Evolutionary conservation across 352 stramenopile species (phyloP), one percentile per base, ranked within the genome.

Genomic region (Hyphochytrium catenoides): DNA sequence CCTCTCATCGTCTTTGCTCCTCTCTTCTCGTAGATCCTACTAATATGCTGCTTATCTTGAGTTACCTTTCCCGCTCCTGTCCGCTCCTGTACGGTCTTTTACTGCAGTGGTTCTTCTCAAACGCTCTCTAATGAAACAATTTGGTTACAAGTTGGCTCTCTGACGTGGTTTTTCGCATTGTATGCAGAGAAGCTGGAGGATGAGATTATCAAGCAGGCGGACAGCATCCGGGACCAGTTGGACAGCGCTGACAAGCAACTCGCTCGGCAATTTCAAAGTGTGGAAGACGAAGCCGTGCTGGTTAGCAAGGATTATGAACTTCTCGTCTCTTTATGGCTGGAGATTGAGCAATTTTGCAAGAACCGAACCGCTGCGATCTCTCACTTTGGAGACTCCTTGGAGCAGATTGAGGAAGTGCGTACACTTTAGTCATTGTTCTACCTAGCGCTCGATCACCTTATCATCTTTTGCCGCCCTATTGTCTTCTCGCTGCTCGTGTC

Each of bases 111-210:
- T n/a, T n/a, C n/a, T n/a, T n/a, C n/a, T n/a, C n/a, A n/a, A n/a
- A n/a, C n/a, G n/a, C n/a, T n/a, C n/a, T n/a, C n/a, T n/a, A n/a
- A n/a, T n/a, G n/a, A n/a, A n/a, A n/a, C n/a, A n/a, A n/a, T n/a
- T n/a, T n/a, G n/a, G n/a, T n/a, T n/a, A n/a, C n/a, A n/a, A n/a
- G n/a, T n/a, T n/a, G n/a, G n/a, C n/a, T n/a, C n/a, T n/a, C n/a
- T n/a, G n/a, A n/a, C n/a, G n/a, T n/a, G n/a, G n/a, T n/a, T n/a
- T n/a, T n/a, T n/a, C n/a, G n/a, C n/a, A n/a, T n/a, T n/a, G n/a
- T n/a, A n/a, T n/a, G n/a, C n/a, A n/a, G 62, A 77, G 18, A 51
- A 58, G 14, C 53, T 77, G 16, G 62, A 77, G 37, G 37, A 41
- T 15, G 42, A 48, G 19, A 59, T 77, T 29, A 63, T 77, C 27